Percentiles rank a stretch among this genome's conserved stretches.
phyloP scores from a whole-genome alignment of 805 yeast genomes.

The Monosporozyma yasuniensis region DNA sequence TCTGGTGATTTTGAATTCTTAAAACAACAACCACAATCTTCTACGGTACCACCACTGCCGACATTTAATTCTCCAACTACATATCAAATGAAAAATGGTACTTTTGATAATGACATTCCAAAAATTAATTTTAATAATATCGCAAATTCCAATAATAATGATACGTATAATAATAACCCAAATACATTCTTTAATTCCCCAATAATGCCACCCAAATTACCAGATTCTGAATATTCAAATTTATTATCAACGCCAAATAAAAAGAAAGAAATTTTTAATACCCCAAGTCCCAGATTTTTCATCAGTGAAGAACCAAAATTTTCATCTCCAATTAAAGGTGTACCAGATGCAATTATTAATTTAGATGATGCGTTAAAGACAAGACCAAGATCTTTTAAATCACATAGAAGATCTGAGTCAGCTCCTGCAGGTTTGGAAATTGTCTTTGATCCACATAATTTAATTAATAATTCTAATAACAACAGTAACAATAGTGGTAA shows the following conservation, averaged over 20 bases:
- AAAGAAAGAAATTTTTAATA: slow-evolving; percentile 2
- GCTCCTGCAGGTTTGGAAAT: slow-evolving; percentile 44
- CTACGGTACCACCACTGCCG: slow-evolving; percentile 13
- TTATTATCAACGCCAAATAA: slow-evolving; percentile 5
- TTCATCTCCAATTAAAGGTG: slow-evolving; percentile 25
- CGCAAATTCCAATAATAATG: background rate
- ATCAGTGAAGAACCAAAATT: slow-evolving; percentile 28
- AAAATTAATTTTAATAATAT: background rate
- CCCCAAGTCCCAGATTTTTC: slow-evolving; percentile 24
- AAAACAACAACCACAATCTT: slow-evolving; percentile 17
- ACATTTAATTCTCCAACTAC: slow-evolving; percentile 6
- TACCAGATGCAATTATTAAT: slow-evolving; percentile 50
- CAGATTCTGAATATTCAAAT: slow-evolving; percentile 1
- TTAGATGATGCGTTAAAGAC: slow-evolving; percentile 43
- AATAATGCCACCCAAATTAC: background rate
- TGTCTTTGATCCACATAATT: slow-evolving; percentile 5
- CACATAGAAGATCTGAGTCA: slow-evolving; percentile 47
- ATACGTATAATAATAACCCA: background rate
- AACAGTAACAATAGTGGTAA: background rate
- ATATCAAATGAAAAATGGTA: background rate
- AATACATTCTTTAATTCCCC: background rate
- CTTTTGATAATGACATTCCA: background rate
- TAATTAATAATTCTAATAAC: background rate
- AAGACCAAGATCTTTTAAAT: slow-evolving; percentile 25
- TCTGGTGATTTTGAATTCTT: slow-evolving; percentile 71